Percentiles rank a stretch among this genome's conserved stretches.
Evolutionary conservation across 1,139 yeast species (phyloP).

Genomic region (Blastobotrys raffinosifermentans): DNA sequence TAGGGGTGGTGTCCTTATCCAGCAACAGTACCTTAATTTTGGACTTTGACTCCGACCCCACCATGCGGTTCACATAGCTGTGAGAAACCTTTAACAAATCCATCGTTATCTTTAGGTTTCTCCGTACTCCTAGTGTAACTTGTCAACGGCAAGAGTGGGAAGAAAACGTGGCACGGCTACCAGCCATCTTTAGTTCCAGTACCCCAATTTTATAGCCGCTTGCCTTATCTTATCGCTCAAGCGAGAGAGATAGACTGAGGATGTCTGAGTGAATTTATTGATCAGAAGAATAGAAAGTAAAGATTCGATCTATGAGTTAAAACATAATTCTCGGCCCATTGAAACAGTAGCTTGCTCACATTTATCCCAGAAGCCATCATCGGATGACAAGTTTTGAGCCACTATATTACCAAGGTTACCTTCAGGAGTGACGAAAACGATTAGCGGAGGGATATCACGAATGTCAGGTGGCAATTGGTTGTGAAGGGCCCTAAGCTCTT

Average conservation of each 20-base stretch:
- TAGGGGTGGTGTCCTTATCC: conserved; percentile 73
- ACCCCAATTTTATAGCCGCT: not conserved
- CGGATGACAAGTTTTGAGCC: not conserved
- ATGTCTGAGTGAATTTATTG: too few species aligned
- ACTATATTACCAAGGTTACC: not conserved
- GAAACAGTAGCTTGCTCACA: conserved; percentile 1
- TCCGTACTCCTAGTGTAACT: too few species aligned
- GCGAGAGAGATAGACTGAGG: not conserved
- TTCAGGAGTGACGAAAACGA: not conserved
- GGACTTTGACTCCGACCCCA: conserved; percentile 29
- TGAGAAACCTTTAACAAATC: conserved; percentile 49
- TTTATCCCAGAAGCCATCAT: not conserved
- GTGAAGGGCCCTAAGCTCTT: not conserved
- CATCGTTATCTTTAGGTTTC: conserved; percentile 33
- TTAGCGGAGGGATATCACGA: not conserved
- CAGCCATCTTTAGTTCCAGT: not conserved
- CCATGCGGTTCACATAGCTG: conserved; percentile 44
- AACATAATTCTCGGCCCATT: not conserved
- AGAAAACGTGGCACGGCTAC: too few species aligned
- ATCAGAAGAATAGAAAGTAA: too few species aligned
- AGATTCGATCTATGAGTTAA: too few species aligned
- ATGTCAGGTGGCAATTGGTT: not conserved
- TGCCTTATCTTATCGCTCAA: not conserved
- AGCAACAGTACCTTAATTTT: conserved; percentile 70
- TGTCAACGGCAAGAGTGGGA: too few species aligned